Conservation (phyloP, 2,329 filamentous ascomycete genomes). For the Fusarium pseudocircinatum region DNA sequence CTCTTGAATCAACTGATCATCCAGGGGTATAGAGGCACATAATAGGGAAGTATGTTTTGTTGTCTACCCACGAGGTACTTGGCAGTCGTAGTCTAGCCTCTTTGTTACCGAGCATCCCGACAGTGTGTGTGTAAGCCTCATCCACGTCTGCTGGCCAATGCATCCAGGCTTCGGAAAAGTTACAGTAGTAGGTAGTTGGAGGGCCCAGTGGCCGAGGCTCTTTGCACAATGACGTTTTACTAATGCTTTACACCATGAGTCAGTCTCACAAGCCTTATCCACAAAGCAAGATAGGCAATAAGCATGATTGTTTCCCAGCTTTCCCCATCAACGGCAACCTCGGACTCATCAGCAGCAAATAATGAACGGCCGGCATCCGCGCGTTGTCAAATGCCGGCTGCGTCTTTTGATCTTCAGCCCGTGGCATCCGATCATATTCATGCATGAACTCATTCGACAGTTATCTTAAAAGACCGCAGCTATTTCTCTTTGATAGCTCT, state of each 20-base stretch:
- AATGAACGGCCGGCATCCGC: constrained; percentile 12
- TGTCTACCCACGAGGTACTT: background rate
- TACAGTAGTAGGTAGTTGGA: background rate
- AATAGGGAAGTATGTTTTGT: background rate
- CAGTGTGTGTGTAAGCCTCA: constrained; percentile 17
- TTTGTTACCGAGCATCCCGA: constrained; percentile 19
- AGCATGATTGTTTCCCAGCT: constrained; percentile 9
- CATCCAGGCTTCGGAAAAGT: background rate
- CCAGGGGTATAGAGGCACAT: background rate
- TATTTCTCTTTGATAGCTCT: background rate
- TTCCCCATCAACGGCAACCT: constrained; percentile 30
- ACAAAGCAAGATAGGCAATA: background rate
- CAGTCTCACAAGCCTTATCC: background rate
- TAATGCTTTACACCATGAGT: background rate
- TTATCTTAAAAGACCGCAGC: constrained; percentile 22
- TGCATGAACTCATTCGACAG: constrained; percentile 4
- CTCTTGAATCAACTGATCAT: background rate
- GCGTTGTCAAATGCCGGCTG: constrained; percentile 11
- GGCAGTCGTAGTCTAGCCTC: background rate
- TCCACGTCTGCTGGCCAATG: background rate
- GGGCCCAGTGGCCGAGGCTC: background rate
- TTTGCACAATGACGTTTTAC: constrained; percentile 26
- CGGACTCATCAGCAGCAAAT: constrained; percentile 19
- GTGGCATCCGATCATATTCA: constrained; percentile 32
- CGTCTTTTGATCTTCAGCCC: constrained; percentile 27